Evolutionary conservation across 805 yeast genomes (phyloP), one percentile per base, ranked within the genome.

Genomic region (Zygosaccharomyces rouxii): DNA sequence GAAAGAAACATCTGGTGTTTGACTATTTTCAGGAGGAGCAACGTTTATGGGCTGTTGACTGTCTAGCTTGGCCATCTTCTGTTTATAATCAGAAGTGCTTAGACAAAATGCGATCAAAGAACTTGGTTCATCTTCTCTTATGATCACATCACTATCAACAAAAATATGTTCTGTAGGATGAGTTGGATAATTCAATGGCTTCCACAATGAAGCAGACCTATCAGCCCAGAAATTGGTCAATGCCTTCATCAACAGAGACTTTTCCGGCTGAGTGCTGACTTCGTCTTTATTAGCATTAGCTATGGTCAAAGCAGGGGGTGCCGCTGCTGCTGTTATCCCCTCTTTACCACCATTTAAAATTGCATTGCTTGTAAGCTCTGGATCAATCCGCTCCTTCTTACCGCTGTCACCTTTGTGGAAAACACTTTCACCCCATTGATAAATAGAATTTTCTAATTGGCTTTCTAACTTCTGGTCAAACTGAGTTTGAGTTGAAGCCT

Each of bases 191-290:
- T 79, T 84, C 29, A 94, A 71, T 0, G 97, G 95, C 55, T 87
- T 89, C 98, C 98, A 95, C 18, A 94, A 75, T 1, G 95, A 84
- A 0, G 97, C 94, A 0, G 98, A 87, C 59, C 99, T 73, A 68
- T 94, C 98, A 1, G 97, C 97, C 98, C 98, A 94, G 67, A 94
- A 94, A 58, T 83, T 88, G 0, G 95, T 80, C 48, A 95, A 71
- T 0, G 95, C 81, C 58, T 86, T 88, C 71, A 94, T 78, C 30
- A 94, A 67, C 0, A 97, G 84, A 19, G 83, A 79, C 55, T 80
- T 79, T 59, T 90, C 97, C 5, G 83, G 77, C 51, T 71, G 78
- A 2, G 71, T 67, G 14, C 26, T 49, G 3, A 63, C 55, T 35
- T 60, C 69, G 21, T 60, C 62, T 40, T 55, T 62, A 22, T 50